These are phyloP conservation scores for Salix koriyanagi DNA, from an alignment of 345 rosid genomes.

Conservation along the genomic window DNA sequence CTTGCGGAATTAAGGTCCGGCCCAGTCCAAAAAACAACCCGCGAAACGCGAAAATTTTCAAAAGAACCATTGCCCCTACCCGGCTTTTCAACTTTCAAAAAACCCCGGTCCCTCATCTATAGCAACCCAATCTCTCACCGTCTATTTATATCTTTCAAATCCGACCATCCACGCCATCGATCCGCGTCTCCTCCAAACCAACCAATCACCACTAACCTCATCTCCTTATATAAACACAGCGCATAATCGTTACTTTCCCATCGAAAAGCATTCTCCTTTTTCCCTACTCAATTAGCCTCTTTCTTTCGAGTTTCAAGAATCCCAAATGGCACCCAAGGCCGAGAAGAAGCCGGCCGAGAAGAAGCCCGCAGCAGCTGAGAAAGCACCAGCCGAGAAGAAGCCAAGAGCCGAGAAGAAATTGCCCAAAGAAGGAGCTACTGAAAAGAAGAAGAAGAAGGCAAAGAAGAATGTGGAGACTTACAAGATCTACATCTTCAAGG, in stretches of 20 bases:
- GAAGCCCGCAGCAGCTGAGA: conserved; percentile 21
- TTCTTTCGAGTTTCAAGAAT: background rate
- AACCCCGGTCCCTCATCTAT: background rate
- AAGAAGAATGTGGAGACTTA: conserved; percentile 29
- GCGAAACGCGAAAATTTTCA: background rate
- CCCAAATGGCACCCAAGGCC: conserved; percentile 18
- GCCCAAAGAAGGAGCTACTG: conserved; percentile 20
- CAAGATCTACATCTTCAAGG: conserved; percentile 28
- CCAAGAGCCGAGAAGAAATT: conserved; percentile 24
- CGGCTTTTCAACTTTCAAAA: background rate
- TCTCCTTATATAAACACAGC: background rate
- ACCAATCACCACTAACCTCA: conserved; percentile 4
- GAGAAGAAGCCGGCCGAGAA: conserved; percentile 23
- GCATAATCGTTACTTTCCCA: no score
- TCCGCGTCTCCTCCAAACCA: background rate
- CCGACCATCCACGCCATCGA: conserved; percentile 15
- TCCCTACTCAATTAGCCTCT: no score
- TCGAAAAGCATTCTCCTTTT: no score
- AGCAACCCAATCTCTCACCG: background rate
- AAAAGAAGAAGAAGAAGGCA: conserved; percentile 19
- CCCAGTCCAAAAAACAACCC: background rate
- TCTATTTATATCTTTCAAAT: background rate
- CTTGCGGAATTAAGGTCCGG: background rate
- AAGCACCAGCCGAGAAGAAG: conserved; percentile 20
- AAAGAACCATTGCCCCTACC: background rate